These are phyloP conservation scores for Backusella liffmaniae DNA, from an alignment of 192 early-diverging fungal species.

Conservation along the genomic window DNA sequence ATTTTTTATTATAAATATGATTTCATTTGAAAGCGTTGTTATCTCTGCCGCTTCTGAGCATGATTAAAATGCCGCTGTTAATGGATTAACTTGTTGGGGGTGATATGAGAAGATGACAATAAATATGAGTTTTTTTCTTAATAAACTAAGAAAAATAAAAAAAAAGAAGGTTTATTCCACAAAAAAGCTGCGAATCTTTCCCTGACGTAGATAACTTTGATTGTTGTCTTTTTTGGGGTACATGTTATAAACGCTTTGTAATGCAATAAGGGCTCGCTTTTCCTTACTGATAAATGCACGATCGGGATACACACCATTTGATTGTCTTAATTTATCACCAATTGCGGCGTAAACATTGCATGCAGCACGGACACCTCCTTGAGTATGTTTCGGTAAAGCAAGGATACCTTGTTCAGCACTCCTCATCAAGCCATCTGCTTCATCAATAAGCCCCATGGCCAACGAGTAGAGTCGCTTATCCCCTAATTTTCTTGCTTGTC, in stretches of 20 bases:
- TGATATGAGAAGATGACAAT: background rate
- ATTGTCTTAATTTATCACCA: slow-evolving; percentile 30
- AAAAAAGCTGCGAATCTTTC: slow-evolving; percentile 20
- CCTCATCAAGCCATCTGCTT: slow-evolving; percentile 25
- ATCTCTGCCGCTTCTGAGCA: background rate
- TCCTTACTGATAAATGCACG: slow-evolving; percentile 32
- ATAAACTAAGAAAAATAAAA: slow-evolving; percentile 9
- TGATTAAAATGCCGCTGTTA: background rate
- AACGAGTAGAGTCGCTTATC: slow-evolving; percentile 19
- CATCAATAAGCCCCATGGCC: slow-evolving; percentile 20
- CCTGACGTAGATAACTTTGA: background rate
- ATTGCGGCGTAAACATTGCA: slow-evolving; percentile 46
- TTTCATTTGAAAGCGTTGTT: background rate
- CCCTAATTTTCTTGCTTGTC: slow-evolving; percentile 19
- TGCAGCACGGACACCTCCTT: slow-evolving; percentile 41
- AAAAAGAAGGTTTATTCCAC: slow-evolving; percentile 18
- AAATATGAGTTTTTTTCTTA: background rate
- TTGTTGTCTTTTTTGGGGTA: background rate
- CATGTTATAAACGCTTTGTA: slow-evolving; percentile 23
- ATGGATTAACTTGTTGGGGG: background rate
- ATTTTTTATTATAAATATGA: too few relatives aligned
- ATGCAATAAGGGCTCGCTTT: slow-evolving; percentile 7
- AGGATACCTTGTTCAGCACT: slow-evolving; percentile 30
- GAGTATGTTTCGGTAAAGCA: slow-evolving; percentile 29
- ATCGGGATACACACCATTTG: slow-evolving; percentile 29